These are phyloP conservation scores for Gillenia trifoliata DNA, from an alignment of 306 rosid species.

Conservation along the genomic window DNA sequence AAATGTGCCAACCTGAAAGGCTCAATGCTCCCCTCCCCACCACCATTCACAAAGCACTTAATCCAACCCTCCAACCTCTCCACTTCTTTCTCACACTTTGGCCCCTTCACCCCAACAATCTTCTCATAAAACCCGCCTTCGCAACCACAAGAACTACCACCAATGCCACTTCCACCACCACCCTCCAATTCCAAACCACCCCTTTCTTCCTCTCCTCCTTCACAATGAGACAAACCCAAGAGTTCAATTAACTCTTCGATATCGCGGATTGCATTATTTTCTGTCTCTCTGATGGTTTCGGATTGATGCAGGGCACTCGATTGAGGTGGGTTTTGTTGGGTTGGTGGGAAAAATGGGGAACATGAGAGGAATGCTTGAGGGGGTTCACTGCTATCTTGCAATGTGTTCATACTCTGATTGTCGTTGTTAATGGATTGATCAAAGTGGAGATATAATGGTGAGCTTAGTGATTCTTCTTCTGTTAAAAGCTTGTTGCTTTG, in stretches of 20 bases:
- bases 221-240: constrained; percentile 41
- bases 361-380: constrained; percentile 59
- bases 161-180: constrained; percentile 17
- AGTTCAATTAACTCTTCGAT: constrained; percentile 50
- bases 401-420: neutral
- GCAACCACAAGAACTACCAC: constrained; percentile 55
- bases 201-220: constrained; percentile 12
- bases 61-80: constrained; percentile 84
- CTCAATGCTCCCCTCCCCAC: constrained; percentile 50
- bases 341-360: constrained; percentile 39
- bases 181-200: constrained; percentile 12
- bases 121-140: constrained; percentile 74
- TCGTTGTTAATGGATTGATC: constrained; percentile 23
- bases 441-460: constrained; percentile 50
- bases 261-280: constrained; percentile 31
- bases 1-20: constrained; percentile 75
- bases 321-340: constrained; percentile 31
- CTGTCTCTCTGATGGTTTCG: constrained; percentile 12
- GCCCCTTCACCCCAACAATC: constrained; percentile 77
- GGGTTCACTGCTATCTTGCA: constrained; percentile 47
- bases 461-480: constrained; percentile 39
- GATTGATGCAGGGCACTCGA: constrained; percentile 1
- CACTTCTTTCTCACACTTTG: constrained; percentile 68
- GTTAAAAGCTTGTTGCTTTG: constrained; percentile 12
- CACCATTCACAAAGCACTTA: constrained; percentile 47